These are phyloP conservation scores for Penicillium vulpinum DNA, from an alignment of 2,329 filamentous ascomycete genomes.

Conservation along the genomic window DNA sequence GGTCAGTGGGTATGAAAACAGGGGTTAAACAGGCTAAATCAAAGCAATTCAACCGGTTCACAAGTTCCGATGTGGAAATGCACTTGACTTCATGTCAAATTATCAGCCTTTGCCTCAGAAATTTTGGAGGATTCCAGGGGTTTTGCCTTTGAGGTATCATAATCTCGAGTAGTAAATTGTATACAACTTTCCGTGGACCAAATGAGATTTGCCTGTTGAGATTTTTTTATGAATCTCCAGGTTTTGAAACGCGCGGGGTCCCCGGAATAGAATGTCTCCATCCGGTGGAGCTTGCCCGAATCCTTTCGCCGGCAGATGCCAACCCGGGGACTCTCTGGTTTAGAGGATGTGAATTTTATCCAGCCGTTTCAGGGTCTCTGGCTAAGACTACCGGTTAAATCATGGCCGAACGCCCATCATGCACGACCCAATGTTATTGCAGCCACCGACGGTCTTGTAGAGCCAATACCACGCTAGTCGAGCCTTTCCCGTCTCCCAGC, in stretches of 20 bases:
- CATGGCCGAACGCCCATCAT: not conserved
- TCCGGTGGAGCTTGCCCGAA: not conserved
- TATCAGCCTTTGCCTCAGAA: not conserved
- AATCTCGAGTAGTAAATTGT: not conserved
- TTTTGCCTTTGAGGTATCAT: not conserved
- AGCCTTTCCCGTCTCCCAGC: conserved; percentile 4
- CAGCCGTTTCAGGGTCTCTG: not conserved
- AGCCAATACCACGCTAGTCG: not conserved
- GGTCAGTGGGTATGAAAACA: not conserved
- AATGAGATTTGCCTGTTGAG: not conserved
- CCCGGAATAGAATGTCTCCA: conserved; percentile 4
- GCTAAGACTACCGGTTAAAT: conserved; percentile 6
- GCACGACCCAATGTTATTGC: not conserved
- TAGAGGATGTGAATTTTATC: no score
- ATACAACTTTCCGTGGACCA: no score
- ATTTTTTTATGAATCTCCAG: not conserved
- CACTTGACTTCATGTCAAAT: not conserved
- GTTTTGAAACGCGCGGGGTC: conserved; percentile 3
- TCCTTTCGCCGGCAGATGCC: not conserved
- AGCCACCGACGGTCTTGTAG: not conserved
- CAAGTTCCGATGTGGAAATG: not conserved
- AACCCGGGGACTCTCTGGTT: not conserved
- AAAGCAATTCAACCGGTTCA: not conserved
- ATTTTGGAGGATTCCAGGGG: no score
- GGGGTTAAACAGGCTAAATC: conserved; percentile 4